phyloP scores from a whole-genome alignment of 345 rosid genomes.

The Euphorbia peplus region DNA sequence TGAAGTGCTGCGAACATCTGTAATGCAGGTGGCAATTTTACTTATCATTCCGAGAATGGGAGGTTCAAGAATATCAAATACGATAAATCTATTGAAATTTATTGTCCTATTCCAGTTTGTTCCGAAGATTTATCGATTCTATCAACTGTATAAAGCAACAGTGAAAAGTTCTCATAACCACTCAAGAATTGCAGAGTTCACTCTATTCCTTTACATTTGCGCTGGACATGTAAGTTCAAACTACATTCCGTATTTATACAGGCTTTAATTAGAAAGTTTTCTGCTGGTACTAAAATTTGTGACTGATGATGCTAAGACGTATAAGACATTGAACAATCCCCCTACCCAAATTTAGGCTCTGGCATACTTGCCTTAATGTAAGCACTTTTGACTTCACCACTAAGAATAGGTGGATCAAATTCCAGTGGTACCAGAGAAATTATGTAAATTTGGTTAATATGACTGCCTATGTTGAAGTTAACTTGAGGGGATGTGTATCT shows the following conservation, averaged over 20 bases:
- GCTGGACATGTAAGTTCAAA: neutral
- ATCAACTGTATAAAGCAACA: constrained; percentile 21
- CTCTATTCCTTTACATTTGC: constrained; percentile 11
- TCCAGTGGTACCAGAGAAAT: no score
- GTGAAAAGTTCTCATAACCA: constrained; percentile 20
- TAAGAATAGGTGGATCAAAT: no score
- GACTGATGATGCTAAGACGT: no score
- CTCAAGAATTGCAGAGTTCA: constrained; percentile 22
- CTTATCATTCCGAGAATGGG: constrained; percentile 18
- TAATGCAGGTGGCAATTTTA: constrained; percentile 28
- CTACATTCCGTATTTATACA: constrained; percentile 7
- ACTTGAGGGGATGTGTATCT: no score
- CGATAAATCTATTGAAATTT: constrained; percentile 29
- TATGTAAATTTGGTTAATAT: no score
- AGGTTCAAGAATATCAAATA: constrained; percentile 18
- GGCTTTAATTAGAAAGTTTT: no score
- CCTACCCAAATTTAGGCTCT: constrained; percentile 19
- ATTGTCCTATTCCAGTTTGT: constrained; percentile 28
- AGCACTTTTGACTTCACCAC: neutral
- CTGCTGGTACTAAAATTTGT: neutral
- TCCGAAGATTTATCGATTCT: constrained; percentile 28
- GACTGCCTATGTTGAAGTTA: no score
- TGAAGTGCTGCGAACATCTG: neutral
- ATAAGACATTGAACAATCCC: neutral
- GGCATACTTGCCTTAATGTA: neutral